Conservation (phyloP, 2,329 filamentous ascomycete species). For the Eutypa lata region DNA sequence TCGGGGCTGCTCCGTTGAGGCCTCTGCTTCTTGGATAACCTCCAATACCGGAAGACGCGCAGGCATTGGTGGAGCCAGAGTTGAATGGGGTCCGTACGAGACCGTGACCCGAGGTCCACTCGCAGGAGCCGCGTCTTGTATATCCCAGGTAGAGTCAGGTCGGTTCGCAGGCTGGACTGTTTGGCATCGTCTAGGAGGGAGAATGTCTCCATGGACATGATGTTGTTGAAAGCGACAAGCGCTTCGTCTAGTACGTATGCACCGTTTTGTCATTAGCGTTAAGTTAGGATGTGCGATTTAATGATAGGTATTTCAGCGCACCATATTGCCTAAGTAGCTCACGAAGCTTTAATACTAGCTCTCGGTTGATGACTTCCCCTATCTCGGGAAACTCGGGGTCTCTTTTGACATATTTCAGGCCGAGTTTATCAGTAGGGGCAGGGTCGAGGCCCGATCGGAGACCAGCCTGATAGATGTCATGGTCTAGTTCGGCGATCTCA, state of each 20-base stretch:
- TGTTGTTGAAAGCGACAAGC: constrained; percentile 10
- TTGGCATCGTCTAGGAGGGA: constrained; percentile 18
- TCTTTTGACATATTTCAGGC: constrained; percentile 21
- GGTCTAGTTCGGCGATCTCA: constrained; percentile 17
- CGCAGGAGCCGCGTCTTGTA: constrained; percentile 32
- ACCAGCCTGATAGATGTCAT: constrained; percentile 30
- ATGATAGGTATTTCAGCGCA: too few relatives aligned
- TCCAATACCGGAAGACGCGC: constrained; percentile 12
- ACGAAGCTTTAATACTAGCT: constrained; percentile 10
- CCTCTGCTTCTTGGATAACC: constrained; percentile 4
- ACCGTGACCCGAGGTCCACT: constrained; percentile 24
- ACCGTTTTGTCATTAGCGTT: too few relatives aligned
- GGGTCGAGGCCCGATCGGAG: constrained; percentile 20
- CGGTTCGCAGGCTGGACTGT: constrained; percentile 14
- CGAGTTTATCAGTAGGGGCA: constrained; percentile 22
- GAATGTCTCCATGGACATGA: constrained; percentile 20
- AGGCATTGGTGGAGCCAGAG: constrained; percentile 14
- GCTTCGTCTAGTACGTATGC: constrained; percentile 14
- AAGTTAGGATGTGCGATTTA: background rate
- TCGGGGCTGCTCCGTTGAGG: background rate
- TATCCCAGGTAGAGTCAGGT: constrained; percentile 26
- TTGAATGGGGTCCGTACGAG: constrained; percentile 14
- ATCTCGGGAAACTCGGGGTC: constrained; percentile 12
- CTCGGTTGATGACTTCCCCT: constrained; percentile 2
- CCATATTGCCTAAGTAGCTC: constrained; percentile 15